phyloP scores from a whole-genome alignment of 805 yeast genomes.

The Metschnikowia koreensis region DNA sequence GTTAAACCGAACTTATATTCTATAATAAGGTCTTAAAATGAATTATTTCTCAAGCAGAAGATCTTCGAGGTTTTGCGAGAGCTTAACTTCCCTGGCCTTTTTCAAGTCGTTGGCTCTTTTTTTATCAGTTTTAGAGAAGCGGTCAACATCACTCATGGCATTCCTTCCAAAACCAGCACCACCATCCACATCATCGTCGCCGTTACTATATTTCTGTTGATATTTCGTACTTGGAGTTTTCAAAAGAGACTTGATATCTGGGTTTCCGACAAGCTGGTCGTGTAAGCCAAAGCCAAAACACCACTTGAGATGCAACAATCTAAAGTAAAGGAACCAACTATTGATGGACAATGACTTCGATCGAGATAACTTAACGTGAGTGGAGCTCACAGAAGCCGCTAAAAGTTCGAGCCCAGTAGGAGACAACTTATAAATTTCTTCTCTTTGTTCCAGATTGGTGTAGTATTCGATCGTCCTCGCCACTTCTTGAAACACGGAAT shows the following conservation, averaged over 20 bases:
- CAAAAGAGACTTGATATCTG: constrained; percentile 34
- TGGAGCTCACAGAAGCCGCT: constrained; percentile 29
- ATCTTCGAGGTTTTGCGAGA: constrained; percentile 32
- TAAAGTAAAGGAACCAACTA: constrained; percentile 49
- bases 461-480: constrained; percentile 45
- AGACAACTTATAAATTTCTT: constrained; percentile 35
- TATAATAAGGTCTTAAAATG: background rate
- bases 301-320: constrained; percentile 50
- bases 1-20: background rate
- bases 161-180: constrained; percentile 12
- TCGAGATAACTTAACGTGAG: constrained; percentile 44
- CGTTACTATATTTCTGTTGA: constrained; percentile 16
- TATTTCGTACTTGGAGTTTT: constrained; percentile 29
- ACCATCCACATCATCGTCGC: constrained; percentile 2
- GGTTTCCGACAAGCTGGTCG: constrained; percentile 43
- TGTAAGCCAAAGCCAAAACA: constrained; percentile 52
- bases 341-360: constrained; percentile 46
- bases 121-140: constrained; percentile 26
- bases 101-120: constrained; percentile 35
- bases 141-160: constrained; percentile 16
- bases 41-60: constrained; percentile 18
- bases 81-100: constrained; percentile 37
- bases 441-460: constrained; percentile 33
- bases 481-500: constrained; percentile 60
- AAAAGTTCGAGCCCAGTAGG: constrained; percentile 35